phyloP scores from a whole-genome alignment of 768 basidiomycete genomes.

The Cyathus striatus region DNA sequence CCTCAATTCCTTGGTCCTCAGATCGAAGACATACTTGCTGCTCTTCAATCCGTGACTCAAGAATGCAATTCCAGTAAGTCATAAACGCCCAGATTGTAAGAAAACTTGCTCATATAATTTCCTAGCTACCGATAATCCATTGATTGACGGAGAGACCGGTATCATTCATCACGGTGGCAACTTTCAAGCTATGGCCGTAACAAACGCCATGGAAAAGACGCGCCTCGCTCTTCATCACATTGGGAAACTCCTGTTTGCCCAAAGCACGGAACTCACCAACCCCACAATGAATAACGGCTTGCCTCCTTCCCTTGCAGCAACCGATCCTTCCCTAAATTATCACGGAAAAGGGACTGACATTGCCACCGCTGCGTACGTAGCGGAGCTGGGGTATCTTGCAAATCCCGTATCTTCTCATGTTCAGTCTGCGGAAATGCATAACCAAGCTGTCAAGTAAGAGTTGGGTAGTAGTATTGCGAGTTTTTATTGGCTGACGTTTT shows the following conservation, averaged over 20 bases:
- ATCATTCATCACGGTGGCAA: conserved; percentile 77
- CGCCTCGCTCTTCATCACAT: conserved; percentile 67
- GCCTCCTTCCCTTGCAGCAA: conserved; percentile 68
- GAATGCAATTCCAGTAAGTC: conserved; percentile 77
- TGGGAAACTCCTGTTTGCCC: conserved; percentile 67
- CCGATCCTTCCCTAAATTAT: conserved; percentile 74
- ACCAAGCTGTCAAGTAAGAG: conserved; percentile 76
- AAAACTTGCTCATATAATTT: conserved; percentile 5
- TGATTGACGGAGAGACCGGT: conserved; percentile 64
- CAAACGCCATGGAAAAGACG: conserved; percentile 82
- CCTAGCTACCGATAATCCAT: conserved; percentile 80
- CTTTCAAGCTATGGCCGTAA: conserved; percentile 82
- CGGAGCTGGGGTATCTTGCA: conserved; percentile 74
- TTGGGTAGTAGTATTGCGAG: background rate
- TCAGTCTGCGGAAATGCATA: conserved; percentile 83
- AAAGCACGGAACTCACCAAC: conserved; percentile 72
- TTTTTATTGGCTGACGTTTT: no score
- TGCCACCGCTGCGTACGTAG: conserved; percentile 74
- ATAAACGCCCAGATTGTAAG: background rate
- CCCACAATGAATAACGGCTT: conserved; percentile 78
- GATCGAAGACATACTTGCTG: conserved; percentile 66
- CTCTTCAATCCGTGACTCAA: conserved; percentile 51
- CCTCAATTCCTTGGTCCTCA: conserved; percentile 81
- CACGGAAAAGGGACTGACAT: conserved; percentile 79
- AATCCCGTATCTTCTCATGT: conserved; percentile 76